Percentiles rank a stretch among this genome's conserved stretches.
These are phyloP conservation scores for Solanum medicagineum DNA, from an alignment of 257 asterid genomes.

Conservation along the genomic window DNA sequence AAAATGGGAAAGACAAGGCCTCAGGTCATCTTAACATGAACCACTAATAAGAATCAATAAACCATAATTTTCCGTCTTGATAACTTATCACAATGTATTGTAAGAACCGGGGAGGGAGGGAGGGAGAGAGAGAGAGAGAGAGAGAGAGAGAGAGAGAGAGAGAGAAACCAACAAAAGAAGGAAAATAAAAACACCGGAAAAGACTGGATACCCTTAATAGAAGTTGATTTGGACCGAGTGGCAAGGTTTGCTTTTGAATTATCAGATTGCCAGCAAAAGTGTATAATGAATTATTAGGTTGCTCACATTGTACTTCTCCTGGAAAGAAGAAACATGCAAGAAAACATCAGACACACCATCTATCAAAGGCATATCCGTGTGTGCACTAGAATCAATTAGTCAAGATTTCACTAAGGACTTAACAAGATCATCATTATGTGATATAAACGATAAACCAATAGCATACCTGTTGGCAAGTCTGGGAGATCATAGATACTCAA, in stretches of 20 bases:
- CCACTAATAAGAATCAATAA: neutral
- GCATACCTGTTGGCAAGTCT: neutral
- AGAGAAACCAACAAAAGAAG: neutral
- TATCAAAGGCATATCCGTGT: neutral
- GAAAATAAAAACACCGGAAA: neutral
- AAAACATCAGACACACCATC: neutral
- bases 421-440: neutral
- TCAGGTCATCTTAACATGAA: neutral
- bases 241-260: constrained; percentile 79
- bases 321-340: constrained; percentile 11
- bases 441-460: neutral
- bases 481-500: neutral
- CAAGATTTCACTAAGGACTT: neutral
- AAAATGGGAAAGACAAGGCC: neutral
- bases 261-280: constrained; percentile 95
- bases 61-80: neutral
- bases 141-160: neutral
- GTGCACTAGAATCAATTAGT: neutral
- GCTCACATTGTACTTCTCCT: constrained; percentile 99
- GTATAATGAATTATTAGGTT: constrained; percentile 97
- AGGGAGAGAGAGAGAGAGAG: neutral
- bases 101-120: neutral
- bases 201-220: constrained; percentile 61
- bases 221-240: constrained; percentile 98
- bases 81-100: neutral